phyloP scores from a whole-genome alignment of 164 flowering plant species.

The Taxillus chinensis region DNA sequence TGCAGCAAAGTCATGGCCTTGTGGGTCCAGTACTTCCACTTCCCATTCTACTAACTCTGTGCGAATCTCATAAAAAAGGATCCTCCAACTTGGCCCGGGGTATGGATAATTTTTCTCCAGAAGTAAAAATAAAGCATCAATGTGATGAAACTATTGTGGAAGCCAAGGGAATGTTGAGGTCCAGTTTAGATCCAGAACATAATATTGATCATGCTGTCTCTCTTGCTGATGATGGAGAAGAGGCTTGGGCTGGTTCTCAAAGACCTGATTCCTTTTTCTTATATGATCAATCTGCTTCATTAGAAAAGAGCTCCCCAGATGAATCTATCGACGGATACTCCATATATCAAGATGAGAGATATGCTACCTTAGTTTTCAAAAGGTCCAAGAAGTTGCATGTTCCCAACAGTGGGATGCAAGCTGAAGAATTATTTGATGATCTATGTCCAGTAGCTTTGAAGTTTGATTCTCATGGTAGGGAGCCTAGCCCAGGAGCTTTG shows the following conservation, averaged over 20 bases:
- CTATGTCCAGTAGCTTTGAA: conserved; percentile 36
- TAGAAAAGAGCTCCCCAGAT: conserved; percentile 3
- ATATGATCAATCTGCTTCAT: conserved; percentile 21
- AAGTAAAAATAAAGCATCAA: conserved; percentile 17
- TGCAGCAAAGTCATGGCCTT: conserved; percentile 19
- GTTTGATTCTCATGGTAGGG: neutral
- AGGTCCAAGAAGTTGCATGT: conserved; percentile 9
- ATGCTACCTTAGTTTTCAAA: conserved; percentile 26
- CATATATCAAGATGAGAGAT: conserved; percentile 14
- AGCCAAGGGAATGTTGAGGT: conserved; percentile 23
- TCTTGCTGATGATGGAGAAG: conserved; percentile 46
- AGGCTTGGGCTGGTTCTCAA: conserved; percentile 21
- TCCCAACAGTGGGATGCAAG: conserved; percentile 9
- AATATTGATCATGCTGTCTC: conserved; percentile 25
- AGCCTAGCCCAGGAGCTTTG: neutral
- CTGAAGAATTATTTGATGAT: conserved; percentile 41
- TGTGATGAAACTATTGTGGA: conserved; percentile 36
- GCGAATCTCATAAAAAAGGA: conserved; percentile 15
- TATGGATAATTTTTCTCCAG: conserved; percentile 16
- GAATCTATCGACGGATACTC: conserved; percentile 4
- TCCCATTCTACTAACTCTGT: conserved; percentile 32
- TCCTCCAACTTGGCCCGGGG: conserved; percentile 15
- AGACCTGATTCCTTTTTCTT: conserved; percentile 19
- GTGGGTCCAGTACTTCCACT: conserved; percentile 80
- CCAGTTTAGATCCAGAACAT: conserved; percentile 10